Evolutionary conservation across 495 filamentous ascomycete species (phyloP).

Genomic region (Hypomontagnella monticulosa): DNA sequence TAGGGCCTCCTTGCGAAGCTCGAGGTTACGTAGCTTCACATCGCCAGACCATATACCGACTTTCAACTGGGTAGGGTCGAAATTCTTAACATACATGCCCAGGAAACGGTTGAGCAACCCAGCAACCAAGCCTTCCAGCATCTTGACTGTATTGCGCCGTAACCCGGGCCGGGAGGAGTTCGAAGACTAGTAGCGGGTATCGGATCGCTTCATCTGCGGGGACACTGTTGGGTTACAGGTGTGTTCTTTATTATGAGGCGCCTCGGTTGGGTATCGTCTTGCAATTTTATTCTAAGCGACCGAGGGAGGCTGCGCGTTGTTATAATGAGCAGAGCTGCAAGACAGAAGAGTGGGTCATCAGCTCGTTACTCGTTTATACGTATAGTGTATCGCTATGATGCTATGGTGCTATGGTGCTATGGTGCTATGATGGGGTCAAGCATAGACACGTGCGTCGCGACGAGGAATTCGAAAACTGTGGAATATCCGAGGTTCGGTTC

Average conservation of each 20-base stretch:
- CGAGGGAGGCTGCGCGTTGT: constrained; percentile 2
- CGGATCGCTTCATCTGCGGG: constrained; percentile 48
- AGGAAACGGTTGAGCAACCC: constrained; percentile 97
- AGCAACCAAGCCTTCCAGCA: constrained; percentile 76
- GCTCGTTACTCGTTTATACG: not conserved
- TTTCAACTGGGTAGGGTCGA: constrained; percentile 94
- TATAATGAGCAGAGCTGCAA: not conserved
- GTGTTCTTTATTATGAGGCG: not conserved
- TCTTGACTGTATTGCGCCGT: constrained; percentile 59
- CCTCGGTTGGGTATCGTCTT: constrained; percentile 7
- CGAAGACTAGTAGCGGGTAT: constrained; percentile 40
- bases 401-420: too few species aligned
- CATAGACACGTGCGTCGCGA: constrained; percentile 19
- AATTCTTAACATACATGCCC: constrained; percentile 99
- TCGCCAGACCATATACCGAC: constrained; percentile 98
- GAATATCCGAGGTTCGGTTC: not conserved
- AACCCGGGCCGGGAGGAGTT: constrained; percentile 60
- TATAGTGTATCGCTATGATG: constrained; percentile 2
- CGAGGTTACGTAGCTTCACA: constrained; percentile 89
- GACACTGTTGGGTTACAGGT: not conserved
- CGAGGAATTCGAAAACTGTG: constrained; percentile 7
- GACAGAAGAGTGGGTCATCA: not conserved
- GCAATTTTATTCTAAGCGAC: not conserved
- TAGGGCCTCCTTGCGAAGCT: constrained; percentile 91
- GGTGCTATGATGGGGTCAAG: not conserved